A percentile compares a stretch with the other conserved stretches of the same genome.
phyloP scores from a whole-genome alignment of 2,329 filamentous ascomycete genomes.

The Apiospora rasikravindrae region DNA sequence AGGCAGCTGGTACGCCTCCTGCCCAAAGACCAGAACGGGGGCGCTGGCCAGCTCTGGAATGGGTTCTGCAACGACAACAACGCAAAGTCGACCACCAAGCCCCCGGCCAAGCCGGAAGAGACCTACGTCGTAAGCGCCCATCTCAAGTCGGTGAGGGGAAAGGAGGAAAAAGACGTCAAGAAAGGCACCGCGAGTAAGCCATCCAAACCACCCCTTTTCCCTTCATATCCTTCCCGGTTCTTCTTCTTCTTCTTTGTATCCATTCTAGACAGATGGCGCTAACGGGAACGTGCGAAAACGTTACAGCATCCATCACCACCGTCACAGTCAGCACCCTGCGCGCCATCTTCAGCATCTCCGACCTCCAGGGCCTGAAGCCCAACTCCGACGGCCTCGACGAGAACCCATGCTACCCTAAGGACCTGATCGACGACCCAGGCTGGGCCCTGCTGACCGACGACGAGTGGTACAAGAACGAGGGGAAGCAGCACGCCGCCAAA shows the following conservation, averaged over 20 bases:
- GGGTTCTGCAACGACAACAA: too few species aligned
- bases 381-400: conserved; percentile 19
- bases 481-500: neutral
- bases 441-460: conserved; percentile 23
- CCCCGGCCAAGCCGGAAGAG: neutral
- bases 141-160: conserved; percentile 17
- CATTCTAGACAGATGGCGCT: too few species aligned
- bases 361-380: conserved; percentile 13
- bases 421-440: conserved; percentile 21
- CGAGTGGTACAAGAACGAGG: conserved; percentile 19
- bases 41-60: too few species aligned
- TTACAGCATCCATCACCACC: conserved; percentile 10
- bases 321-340: conserved; percentile 21
- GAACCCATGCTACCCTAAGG: conserved; percentile 21
- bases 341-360: conserved; percentile 21
- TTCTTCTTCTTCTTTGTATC: too few species aligned
- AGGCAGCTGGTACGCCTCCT: too few species aligned
- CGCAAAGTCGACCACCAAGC: neutral
- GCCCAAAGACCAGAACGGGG: too few species aligned
- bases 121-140: conserved; percentile 19
- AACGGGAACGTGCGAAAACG: neutral
- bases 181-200: neutral
- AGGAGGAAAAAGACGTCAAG: conserved; percentile 1
- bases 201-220: too few species aligned
- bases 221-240: too few species aligned